Evolutionary conservation across 495 filamentous ascomycete genomes (phyloP), one percentile per base, ranked within the genome.

Genomic region (Aspergillus asperescens): DNA sequence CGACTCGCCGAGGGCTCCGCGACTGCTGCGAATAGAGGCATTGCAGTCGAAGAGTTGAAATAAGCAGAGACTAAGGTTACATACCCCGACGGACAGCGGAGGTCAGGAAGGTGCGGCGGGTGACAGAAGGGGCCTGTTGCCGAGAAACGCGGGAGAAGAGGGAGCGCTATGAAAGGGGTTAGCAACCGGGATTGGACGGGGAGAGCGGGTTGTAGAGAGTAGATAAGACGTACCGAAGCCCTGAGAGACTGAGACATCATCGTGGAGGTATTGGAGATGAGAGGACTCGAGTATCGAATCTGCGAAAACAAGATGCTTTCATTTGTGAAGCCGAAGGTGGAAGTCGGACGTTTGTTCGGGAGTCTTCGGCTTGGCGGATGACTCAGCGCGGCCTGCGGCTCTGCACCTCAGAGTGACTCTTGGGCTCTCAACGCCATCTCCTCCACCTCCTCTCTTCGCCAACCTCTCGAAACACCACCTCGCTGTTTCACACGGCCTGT

Each of bases 91-190:
- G 69, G 57, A 70, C 60, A 56, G 61, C 67, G 66, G 65, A 65
- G 62, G 70, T 73, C 70, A 95, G 85, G 77, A 96, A 91, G 66
- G 84, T 87, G 64, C 93, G 86, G 70, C 80, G 82, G 66, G 85
- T 76, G 62, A 79, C 73, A 70, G 79, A 75, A 68, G 72, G 58
- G 54, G 56, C 67, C 70, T 84, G 84, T 63, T 83, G 85, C 72
- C 86, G 82, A 73, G 82, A 81, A 66, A 85, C 77, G 70, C 89
- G 85, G 77, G 83, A 77, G 70, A 90, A 71, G 73, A 86, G 76
- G 71, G 87, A 85, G 82, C 90, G 89, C 89, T 90, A 76, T 60
- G 67, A 75, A 60, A 52, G 41, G 56, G 27, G 44, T 52, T 29
- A 55, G 52, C 28, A 38, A 28, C 47, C 43, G 60, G 41, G 57